phyloP scores from a whole-genome alignment of 2,329 filamentous ascomycete genomes.

The Zymoseptoria brevis region DNA sequence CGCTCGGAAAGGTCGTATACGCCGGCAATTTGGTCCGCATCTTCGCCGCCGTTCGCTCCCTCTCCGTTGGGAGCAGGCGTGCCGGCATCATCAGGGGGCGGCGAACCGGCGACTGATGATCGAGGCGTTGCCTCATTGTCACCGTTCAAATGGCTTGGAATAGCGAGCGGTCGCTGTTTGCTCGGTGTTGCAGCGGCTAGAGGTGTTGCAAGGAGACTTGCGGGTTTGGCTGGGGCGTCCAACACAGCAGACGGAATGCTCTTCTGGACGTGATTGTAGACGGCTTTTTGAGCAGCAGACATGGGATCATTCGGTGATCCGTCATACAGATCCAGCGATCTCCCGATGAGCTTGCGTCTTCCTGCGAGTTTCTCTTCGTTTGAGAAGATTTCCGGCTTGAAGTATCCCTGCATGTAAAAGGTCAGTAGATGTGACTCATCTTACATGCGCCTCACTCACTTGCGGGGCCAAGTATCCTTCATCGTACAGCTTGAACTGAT shows the following conservation, averaged over 20 bases:
- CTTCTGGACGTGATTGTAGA: conserved; percentile 45
- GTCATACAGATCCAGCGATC: conserved; percentile 91
- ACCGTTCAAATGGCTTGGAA: conserved; percentile 58
- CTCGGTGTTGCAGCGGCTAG: conserved; percentile 20
- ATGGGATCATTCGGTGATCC: conserved; percentile 83
- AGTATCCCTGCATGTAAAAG: conserved; percentile 54
- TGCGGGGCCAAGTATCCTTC: conserved; percentile 90
- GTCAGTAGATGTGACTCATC: background rate
- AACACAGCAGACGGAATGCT: conserved; percentile 34
- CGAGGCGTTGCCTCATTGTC: conserved; percentile 68
- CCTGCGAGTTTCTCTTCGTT: conserved; percentile 70
- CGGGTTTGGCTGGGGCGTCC: conserved; percentile 35
- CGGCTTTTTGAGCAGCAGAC: conserved; percentile 71
- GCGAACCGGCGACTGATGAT: conserved; percentile 80
- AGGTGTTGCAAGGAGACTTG: conserved; percentile 34
- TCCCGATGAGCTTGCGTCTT: conserved; percentile 71
- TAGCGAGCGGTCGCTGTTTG: conserved; percentile 47
- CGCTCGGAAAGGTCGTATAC: conserved; percentile 64
- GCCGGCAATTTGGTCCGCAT: conserved; percentile 36
- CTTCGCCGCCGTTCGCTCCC: conserved; percentile 27
- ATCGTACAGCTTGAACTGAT: conserved; percentile 94
- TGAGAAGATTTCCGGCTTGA: conserved; percentile 81
- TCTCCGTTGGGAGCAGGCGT: conserved; percentile 54
- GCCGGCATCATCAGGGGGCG: conserved; percentile 66
- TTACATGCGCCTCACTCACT: conserved; percentile 35